A percentile compares a stretch with the other conserved stretches of the same genome.
phyloP scores from a whole-genome alignment of 2,329 filamentous ascomycete genomes.

The Fusarium sp. region DNA sequence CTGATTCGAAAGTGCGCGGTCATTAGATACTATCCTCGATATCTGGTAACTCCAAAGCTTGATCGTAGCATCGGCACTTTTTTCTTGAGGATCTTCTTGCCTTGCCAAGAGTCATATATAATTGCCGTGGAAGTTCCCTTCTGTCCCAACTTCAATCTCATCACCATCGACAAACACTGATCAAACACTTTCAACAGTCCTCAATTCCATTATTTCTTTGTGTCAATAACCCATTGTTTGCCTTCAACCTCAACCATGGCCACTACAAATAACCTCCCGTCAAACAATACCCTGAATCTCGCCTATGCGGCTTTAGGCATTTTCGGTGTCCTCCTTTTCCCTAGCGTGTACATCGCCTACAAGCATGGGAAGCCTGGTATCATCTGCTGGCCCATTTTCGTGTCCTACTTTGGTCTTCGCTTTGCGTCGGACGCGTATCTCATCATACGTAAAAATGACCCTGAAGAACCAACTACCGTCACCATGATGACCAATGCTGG shows the following conservation, averaged over 20 bases:
- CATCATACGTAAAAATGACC: slow-evolving; percentile 2
- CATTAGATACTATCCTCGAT: not conserved
- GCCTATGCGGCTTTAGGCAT: not conserved
- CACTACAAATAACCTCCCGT: not conserved
- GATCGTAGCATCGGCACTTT: not conserved
- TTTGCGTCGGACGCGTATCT: slow-evolving; percentile 22
- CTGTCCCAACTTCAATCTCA: not conserved
- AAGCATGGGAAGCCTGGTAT: slow-evolving; percentile 48
- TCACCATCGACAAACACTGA: not conserved
- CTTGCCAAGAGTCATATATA: not conserved
- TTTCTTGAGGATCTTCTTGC: not conserved
- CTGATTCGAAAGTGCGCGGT: not conserved
- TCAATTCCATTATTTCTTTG: not conserved
- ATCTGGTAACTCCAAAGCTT: not conserved
- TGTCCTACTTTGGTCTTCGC: slow-evolving; percentile 34
- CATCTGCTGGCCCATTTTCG: slow-evolving; percentile 47
- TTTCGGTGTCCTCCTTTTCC: not conserved
- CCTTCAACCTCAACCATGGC: not conserved
- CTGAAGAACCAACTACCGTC: slow-evolving; percentile 1
- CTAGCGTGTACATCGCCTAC: slow-evolving; percentile 3
- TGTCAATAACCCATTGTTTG: not conserved
- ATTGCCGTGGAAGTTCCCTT: not conserved
- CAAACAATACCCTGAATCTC: not conserved
- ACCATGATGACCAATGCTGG: slow-evolving; percentile 5
- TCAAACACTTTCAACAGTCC: not conserved